Base-by-base conservation (phyloP, 2,329 filamentous ascomycete species). In the Alternaria sp. region DNA sequence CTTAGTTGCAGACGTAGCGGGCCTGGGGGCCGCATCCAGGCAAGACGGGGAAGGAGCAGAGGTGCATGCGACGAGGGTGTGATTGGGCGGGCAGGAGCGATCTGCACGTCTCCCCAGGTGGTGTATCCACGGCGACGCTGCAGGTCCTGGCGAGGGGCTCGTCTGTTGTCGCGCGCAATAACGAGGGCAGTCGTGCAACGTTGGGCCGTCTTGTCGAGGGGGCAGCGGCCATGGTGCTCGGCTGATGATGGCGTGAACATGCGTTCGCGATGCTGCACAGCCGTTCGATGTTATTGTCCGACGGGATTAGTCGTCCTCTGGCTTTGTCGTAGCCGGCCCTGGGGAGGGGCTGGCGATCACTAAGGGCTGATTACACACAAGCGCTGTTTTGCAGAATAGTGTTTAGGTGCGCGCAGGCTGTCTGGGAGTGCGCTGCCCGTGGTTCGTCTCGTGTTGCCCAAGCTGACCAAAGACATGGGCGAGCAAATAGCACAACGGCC, bases 1-100 rank as follows among this genome's bases (percentile, higher is more conserved):
- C 56, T 65, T 55, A 57, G 67, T 61, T 69, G 69, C 67, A 73
- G 63, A 49, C 49, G 65, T 69, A 69, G 68, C 63, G 63, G 67
- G 71, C 62, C 68, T 73, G 68, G 71, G 68, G 71, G 66, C 67
- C 65, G 65, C 67, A 59, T 61, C 56, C 57, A 59, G 57, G 56
- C 51, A 62, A 40, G 60, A 62, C 60, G 57, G 59, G 61, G 63
- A 58, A 55, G 62, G 40, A 56, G 57, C 52, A 47, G 50, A 55
- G 62, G 56, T 67, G 63, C 49, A 69, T 50, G 62, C 56, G 61
- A 40, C 17, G 36, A 4, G 53, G 52, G 44, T 32, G 54, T 63
- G 62, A 74, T 74, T 72, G 68, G 72, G 17, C 32, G 58, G 55
- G 32, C 57, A 60, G 47, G 49, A 40, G 61, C 55, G 65, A 70